A percentile compares a stretch with the other conserved stretches of the same genome.
Evolutionary conservation across 345 rosid genomes (phyloP).

Genomic region (Gossypium sturtianum): DNA sequence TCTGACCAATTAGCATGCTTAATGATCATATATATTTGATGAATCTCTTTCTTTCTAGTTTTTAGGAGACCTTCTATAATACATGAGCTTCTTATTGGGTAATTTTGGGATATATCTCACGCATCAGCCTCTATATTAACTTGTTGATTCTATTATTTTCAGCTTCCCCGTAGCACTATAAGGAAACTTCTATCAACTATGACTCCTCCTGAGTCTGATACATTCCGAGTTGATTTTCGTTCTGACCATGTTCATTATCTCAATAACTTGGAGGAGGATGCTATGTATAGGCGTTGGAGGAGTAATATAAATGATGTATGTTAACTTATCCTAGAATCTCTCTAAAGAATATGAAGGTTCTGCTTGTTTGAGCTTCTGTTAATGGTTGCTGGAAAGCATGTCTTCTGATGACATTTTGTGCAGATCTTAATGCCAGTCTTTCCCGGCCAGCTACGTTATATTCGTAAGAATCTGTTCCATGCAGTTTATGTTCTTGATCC

Average conservation of each 20-base stretch:
- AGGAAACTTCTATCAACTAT: slow-evolving; percentile 61
- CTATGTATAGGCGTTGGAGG: slow-evolving; percentile 93
- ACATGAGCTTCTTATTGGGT: background rate
- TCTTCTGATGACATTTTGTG: slow-evolving; percentile 24
- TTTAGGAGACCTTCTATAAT: background rate
- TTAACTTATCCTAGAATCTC: slow-evolving; percentile 10
- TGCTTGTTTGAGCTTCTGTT: slow-evolving; percentile 13
- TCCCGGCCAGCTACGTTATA: slow-evolving; percentile 84
- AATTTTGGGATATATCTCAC: slow-evolving; percentile 3
- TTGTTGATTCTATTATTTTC: slow-evolving; percentile 21
- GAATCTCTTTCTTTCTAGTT: background rate
- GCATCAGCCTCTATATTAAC: slow-evolving; percentile 15
- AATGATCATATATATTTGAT: background rate
- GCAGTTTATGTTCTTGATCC: slow-evolving; percentile 96
- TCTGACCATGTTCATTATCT: slow-evolving; percentile 86
- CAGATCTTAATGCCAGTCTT: slow-evolving; percentile 98
- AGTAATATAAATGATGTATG: slow-evolving; percentile 86
- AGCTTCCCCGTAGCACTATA: slow-evolving; percentile 68
- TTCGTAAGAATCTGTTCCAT: slow-evolving; percentile 92
- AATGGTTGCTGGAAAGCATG: background rate
- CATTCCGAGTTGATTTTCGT: slow-evolving; percentile 83
- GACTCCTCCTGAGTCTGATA: slow-evolving; percentile 68
- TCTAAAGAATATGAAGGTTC: slow-evolving; percentile 18
- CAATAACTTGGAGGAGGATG: slow-evolving; percentile 97
- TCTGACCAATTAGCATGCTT: background rate